Evolutionary conservation across 1,139 yeast species (phyloP).

Genomic region (Yamadazyma kanchanaburiensis): DNA sequence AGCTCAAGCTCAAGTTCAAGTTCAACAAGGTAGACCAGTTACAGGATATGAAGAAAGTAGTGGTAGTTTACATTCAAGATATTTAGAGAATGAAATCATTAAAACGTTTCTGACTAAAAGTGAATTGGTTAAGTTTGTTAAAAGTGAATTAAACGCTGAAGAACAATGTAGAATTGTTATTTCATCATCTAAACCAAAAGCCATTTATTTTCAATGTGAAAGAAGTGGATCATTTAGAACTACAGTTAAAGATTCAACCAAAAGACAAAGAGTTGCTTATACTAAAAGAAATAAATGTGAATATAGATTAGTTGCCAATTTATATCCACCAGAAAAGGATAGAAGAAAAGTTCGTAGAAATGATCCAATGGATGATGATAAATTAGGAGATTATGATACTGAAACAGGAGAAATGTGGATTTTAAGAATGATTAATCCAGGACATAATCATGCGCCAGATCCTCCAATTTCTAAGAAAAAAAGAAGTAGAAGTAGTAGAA

Average conservation of each 20-base stretch:
- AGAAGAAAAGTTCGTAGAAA: conserved; percentile 21
- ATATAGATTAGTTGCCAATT: conserved; percentile 46
- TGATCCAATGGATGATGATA: conserved; percentile 22
- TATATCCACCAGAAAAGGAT: conserved; percentile 43
- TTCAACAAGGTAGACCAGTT: conserved; percentile 2
- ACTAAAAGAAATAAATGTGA: conserved; percentile 50
- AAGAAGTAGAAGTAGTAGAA: conserved; percentile 33
- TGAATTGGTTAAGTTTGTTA: conserved; percentile 43
- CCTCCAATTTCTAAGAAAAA: conserved; percentile 32
- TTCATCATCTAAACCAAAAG: conserved; percentile 48
- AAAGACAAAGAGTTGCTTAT: conserved; percentile 51
- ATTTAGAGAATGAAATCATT: conserved; percentile 44
- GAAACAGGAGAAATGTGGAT: conserved; percentile 41
- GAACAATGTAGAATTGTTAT: conserved; percentile 49
- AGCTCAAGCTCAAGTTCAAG: conserved; percentile 6
- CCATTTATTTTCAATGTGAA: conserved; percentile 51
- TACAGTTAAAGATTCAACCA: conserved; percentile 45
- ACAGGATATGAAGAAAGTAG: conserved; percentile 13
- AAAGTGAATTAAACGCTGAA: conserved; percentile 38
- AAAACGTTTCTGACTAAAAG: conserved; percentile 42
- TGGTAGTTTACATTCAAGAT: conserved; percentile 16
- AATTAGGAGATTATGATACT: conserved; percentile 18
- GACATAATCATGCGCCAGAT: conserved; percentile 47
- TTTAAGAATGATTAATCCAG: conserved; percentile 47
- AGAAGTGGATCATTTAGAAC: conserved; percentile 47